phyloP scores from a whole-genome alignment of 2,329 filamentous ascomycete species.

The Pleurostoma richardsiae region DNA sequence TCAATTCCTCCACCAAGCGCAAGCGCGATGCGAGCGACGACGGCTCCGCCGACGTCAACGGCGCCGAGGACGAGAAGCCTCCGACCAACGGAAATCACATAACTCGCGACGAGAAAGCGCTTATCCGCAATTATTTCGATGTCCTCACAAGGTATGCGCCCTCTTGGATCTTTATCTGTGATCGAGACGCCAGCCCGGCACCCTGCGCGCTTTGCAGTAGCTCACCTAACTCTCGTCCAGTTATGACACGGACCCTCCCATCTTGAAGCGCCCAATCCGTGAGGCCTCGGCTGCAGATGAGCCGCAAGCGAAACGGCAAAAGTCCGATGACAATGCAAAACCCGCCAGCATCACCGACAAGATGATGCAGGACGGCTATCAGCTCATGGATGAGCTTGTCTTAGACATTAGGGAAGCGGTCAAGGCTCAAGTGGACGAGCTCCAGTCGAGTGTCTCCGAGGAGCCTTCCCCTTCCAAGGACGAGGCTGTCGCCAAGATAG shows the following conservation, averaged over 20 bases:
- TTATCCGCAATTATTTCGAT: conserved; percentile 35
- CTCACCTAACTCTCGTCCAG: conserved; percentile 27
- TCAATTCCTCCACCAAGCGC: conserved; percentile 39
- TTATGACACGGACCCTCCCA: conserved; percentile 46
- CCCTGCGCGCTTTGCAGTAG: neutral
- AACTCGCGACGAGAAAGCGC: conserved; percentile 23
- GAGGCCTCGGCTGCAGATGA: conserved; percentile 38
- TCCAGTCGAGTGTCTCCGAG: conserved; percentile 29
- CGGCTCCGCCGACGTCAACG: conserved; percentile 14
- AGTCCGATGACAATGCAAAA: conserved; percentile 39
- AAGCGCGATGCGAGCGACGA: conserved; percentile 51
- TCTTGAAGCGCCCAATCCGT: conserved; percentile 49
- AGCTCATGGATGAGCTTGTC: conserved; percentile 61
- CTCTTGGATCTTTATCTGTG: conserved; percentile 2
- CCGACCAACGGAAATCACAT: conserved; percentile 16
- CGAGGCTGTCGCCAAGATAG: conserved; percentile 36
- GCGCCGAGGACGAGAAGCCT: conserved; percentile 19
- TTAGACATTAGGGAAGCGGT: conserved; percentile 39
- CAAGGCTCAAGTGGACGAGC: conserved; percentile 35
- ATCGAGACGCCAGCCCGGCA: neutral
- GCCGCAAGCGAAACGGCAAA: conserved; percentile 56
- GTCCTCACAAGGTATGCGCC: conserved; percentile 35
- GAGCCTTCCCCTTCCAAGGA: conserved; percentile 21
- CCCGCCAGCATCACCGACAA: conserved; percentile 48
- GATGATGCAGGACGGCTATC: conserved; percentile 45